Evolutionary conservation across 139 green algal genomes (phyloP), one percentile per base, ranked within the genome.

Genomic region (Auxenochlorella pyrenoidosa): DNA sequence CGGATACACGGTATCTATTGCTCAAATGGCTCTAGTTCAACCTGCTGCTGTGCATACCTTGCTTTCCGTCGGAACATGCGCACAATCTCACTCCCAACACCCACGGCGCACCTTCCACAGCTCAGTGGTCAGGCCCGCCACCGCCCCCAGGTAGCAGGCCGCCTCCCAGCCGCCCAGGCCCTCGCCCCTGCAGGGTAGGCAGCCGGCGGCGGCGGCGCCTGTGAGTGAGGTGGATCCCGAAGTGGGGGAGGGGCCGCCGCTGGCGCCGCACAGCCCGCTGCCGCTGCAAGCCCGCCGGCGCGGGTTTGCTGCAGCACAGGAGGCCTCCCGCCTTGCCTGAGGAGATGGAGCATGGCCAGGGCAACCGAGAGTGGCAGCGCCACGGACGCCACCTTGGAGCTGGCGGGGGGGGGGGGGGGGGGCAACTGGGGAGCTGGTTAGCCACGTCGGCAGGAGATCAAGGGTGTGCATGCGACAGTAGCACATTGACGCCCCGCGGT

Each of bases 291-390:
- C 47, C 47, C 47, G 10, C 8, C 8, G 47, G 47, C 47, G 8
- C 47, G 47, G 47, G 47, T 54, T 6, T 10, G 6, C 8, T 10
- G 47, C 47, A 54, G 47, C 47, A 54, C 47, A 54, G 10, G 8
- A 54, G 47, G 47, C 47, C 68, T 63, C 66, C n/a, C 40, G 5
- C 2, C 73, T n/a, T 16, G 30, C 73, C 73, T 58, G 24, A 59
- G 13, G 26, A 85, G 60, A 40, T 85, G 80, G 28, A 85, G 60
- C 59, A 76, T 24, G 16, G 43, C 40, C 80, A 85, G 63, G 26
- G 68, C 34, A 22, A 16, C 38, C 19, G 80, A 85, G 40, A 43
- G 40, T 3, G 63, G 63, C 40, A 75, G 26, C 28, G 80, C 80
- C 16, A 70, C 40, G 26, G 38, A 51, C 30, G 34, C 32, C 5